Evolutionary conservation across 345 rosid genomes (phyloP).

Genomic region (Salix suchowensis): DNA sequence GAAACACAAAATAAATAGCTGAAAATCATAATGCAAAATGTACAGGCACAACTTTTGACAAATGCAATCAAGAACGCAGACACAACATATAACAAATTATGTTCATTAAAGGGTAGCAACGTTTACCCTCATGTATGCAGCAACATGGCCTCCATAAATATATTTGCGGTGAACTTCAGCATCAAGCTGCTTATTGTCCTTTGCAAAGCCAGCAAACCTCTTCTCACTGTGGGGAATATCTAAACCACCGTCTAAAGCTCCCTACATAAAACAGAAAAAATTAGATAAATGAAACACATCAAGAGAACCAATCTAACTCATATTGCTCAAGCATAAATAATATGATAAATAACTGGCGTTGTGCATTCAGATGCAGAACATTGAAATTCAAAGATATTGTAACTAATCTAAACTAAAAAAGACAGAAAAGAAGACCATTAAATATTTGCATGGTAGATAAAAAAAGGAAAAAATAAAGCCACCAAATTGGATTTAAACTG

Average conservation of each 20-base stretch:
- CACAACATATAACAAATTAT: not conserved
- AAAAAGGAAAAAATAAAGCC: not conserved
- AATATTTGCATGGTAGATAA: not conserved
- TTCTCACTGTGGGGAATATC: slow-evolving; percentile 86
- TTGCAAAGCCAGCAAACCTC: slow-evolving; percentile 78
- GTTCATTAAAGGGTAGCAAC: not conserved
- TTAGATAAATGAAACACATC: not conserved
- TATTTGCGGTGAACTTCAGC: slow-evolving; percentile 79
- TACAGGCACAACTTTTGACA: not conserved
- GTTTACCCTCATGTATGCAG: slow-evolving; percentile 68
- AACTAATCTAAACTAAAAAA: not conserved
- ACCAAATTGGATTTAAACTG: not conserved
- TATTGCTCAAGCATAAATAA: too few relatives aligned
- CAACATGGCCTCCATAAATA: slow-evolving; percentile 75
- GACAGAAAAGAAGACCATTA: not conserved
- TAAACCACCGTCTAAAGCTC: slow-evolving; percentile 89
- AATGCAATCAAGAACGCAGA: not conserved
- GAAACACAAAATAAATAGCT: not conserved
- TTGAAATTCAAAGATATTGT: not conserved
- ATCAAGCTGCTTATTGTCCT: slow-evolving; percentile 71
- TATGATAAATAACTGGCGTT: not conserved
- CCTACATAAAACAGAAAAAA: slow-evolving; percentile 32
- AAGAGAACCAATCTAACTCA: not conserved
- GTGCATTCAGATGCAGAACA: not conserved
- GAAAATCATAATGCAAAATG: not conserved